These are phyloP conservation scores for Kwoniella mangroviensis DNA, from an alignment of 768 basidiomycete species.

Conservation along the genomic window DNA sequence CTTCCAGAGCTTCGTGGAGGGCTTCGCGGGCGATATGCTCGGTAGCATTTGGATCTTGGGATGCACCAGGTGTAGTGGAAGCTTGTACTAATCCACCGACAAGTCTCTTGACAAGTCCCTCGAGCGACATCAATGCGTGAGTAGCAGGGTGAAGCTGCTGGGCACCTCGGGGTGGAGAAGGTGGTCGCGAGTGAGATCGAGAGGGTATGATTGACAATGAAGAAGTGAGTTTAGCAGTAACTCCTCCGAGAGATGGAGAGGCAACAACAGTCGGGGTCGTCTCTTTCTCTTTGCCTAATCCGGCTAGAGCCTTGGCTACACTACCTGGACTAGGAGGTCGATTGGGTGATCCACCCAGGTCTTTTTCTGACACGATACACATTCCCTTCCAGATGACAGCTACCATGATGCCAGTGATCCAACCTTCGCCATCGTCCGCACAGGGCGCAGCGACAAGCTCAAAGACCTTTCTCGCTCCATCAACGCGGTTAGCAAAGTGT, in stretches of 20 bases:
- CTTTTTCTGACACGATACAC: slow-evolving; percentile 47
- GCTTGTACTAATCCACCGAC: slow-evolving; percentile 49
- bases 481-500: slow-evolving; percentile 53
- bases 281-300: slow-evolving; percentile 44
- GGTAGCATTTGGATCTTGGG: slow-evolving; percentile 42
- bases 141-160: slow-evolving; percentile 39
- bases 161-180: slow-evolving; percentile 48
- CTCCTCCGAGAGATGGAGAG: slow-evolving; percentile 36
- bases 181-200: slow-evolving; percentile 51
- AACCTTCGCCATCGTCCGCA: slow-evolving; percentile 55
- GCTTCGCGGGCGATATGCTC: slow-evolving; percentile 56
- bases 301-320: slow-evolving; percentile 47
- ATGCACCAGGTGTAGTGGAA: slow-evolving; percentile 18
- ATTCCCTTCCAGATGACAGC: slow-evolving; percentile 57
- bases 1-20: slow-evolving; percentile 54
- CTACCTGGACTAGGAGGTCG: slow-evolving; percentile 51
- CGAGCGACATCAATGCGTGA: slow-evolving; percentile 52
- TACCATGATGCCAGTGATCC: slow-evolving; percentile 56
- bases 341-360: slow-evolving; percentile 21
- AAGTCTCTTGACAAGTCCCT: slow-evolving; percentile 53
- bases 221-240: slow-evolving; percentile 49
- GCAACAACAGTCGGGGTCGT: slow-evolving; percentile 28
- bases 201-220: slow-evolving; percentile 53
- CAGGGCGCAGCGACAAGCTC: slow-evolving; percentile 54
- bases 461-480: slow-evolving; percentile 50